Base-by-base conservation (phyloP, 2,329 filamentous ascomycete species). In the Penicillium sp. region DNA sequence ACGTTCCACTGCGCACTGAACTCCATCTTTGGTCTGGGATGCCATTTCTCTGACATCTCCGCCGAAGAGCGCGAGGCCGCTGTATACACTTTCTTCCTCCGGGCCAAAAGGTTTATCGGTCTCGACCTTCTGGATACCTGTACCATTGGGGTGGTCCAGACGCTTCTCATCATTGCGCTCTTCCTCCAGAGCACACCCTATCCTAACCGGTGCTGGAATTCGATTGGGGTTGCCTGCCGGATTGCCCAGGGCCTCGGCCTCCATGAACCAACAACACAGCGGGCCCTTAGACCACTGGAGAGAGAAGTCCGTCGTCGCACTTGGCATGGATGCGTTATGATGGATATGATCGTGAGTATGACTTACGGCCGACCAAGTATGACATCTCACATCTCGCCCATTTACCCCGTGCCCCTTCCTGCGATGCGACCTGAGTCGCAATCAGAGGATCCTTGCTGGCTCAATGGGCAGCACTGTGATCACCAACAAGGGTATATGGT, bases 1-100 rank as follows among this genome's bases (percentile, higher is more conserved):
- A 60, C 69, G 5, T 73, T 73, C 32, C 62, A 70, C 38, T 66
- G 57, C 21, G 65, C 69, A 1, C 53, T 74, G 20, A 74, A 74
- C 41, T 48, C 56, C 8, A 64, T 73, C 2, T 71, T 75, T 21
- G 66, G 69, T 0, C 54, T 74, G 2, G 68, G 63, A 0, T 65
- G 62, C 17, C 59, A 67, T 27, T 71, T 69, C 39, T 60, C 66
- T 1, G 60, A 66, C 35, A 54, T 66, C 7, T 48, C 59, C 1
- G 39, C 45, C 0, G 34, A 47, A 20, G 61, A 65, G 35, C 52
- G 55, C 1, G 53, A 62, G 25, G 49, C 53, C 6, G 50, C 57
- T 2, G 58, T 62, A 5, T 48, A 56, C 21, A 48, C 54, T 1
- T 70, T 70, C 33, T 69, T 66, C 29, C 51, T 59, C 7, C 55